Evolutionary conservation across 2,329 filamentous ascomycete genomes (phyloP), one percentile per base, ranked within the genome.

Genomic region (Stromatinia cepivora): DNA sequence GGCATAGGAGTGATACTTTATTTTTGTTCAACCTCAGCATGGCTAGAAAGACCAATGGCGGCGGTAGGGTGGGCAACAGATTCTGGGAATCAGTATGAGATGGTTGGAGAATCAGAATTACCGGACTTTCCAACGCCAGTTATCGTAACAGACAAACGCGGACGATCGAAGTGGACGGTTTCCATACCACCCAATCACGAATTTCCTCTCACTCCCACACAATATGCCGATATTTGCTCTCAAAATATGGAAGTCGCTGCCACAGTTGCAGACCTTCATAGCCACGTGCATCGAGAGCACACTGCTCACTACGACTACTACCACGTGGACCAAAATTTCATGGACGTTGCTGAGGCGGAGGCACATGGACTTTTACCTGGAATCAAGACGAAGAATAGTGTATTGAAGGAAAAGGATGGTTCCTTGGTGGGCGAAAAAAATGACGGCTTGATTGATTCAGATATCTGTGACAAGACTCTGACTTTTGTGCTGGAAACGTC

Each of bases 401-500:
- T 74, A 70, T 53, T 69, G n/a, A 28, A 25, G 22, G 81, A 72
- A 73, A 79, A 75, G 28, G 71, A 75, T 61, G 71, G 71, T n/a
- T 69, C 71, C 7, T n/a, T 87, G 22, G 81, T 87, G 28, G 86
- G 86, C 2, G 79, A 85, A 68, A 79, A 80, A 11, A 80, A 80
- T 67, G 80, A 81, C 59, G 78, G 79, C 6, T 72, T 84, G 70
- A 79, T 82, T 39, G 82, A 83, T 52, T 81, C 82, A 69, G 83
- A 86, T 13, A 81, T 90, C 22, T 97, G 93, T 80, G 82, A 88
- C 59, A 88, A 73, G 72, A 92, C 87, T 70, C 82, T 97, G 80
- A 97, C 92, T 0, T 95, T 91, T 77, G 86, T 93, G 1, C 83
- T 97, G 75, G 92, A 94, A 77, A 84, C 88, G 10, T 80, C 85